Percentiles rank a stretch among this genome's conserved stretches.
Evolutionary conservation across 2,329 filamentous ascomycete species (phyloP).

Genomic region (Alternaria dauci): DNA sequence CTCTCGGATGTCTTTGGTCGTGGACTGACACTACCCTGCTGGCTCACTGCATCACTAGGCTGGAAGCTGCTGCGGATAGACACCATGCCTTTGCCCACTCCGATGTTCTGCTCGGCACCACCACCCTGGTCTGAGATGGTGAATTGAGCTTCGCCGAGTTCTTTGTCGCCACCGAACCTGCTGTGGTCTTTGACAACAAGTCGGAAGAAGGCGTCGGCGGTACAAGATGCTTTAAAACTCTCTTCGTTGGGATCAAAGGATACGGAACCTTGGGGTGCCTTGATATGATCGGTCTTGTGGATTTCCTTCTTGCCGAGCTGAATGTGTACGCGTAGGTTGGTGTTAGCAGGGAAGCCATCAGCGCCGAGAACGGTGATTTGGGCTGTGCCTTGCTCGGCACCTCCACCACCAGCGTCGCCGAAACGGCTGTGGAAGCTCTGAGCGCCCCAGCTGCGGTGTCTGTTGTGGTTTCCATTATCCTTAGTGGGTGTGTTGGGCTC

Average conservation of each 20-base stretch:
- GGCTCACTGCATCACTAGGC: slow-evolving; percentile 52
- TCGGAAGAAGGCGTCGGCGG: slow-evolving; percentile 85
- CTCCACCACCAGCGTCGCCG: slow-evolving; percentile 53
- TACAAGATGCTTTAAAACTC: slow-evolving; percentile 78
- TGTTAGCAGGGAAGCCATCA: slow-evolving; percentile 75
- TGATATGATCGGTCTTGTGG: slow-evolving; percentile 92
- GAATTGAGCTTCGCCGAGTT: slow-evolving; percentile 85
- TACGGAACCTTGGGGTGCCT: slow-evolving; percentile 67
- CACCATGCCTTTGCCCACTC: slow-evolving; percentile 76
- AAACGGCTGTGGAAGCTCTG: slow-evolving; percentile 51
- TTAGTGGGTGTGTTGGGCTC: slow-evolving; percentile 22
- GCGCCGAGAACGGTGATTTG: slow-evolving; percentile 82
- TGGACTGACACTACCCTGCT: slow-evolving; percentile 45
- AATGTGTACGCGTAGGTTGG: slow-evolving; percentile 81
- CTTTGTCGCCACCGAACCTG: slow-evolving; percentile 82
- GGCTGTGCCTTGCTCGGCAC: slow-evolving; percentile 75
- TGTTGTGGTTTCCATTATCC: slow-evolving; percentile 37
- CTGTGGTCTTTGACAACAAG: slow-evolving; percentile 85
- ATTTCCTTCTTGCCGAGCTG: slow-evolving; percentile 76
- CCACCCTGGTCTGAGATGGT: slow-evolving; percentile 84
- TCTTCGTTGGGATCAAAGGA: slow-evolving; percentile 65
- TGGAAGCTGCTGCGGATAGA: slow-evolving; percentile 77
- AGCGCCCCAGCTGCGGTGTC: slow-evolving; percentile 48
- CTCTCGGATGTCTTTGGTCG: slow-evolving; percentile 30
- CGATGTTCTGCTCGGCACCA: slow-evolving; percentile 74